Conservation (phyloP, 306 rosid genomes). For the Mimosa bimucronata region DNA sequence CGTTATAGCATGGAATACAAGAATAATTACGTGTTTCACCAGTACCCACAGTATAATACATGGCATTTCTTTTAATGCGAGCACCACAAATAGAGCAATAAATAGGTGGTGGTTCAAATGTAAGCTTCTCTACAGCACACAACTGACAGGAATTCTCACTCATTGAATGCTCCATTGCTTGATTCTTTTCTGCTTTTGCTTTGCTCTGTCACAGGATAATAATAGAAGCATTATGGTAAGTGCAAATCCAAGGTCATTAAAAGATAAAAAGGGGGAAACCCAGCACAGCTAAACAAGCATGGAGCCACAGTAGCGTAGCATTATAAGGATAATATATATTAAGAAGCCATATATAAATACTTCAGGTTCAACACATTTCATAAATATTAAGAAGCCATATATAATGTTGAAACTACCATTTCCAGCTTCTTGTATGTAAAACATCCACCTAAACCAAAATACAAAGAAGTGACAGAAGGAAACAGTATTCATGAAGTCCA, state of each 20-base stretch:
- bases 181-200: slow-evolving; percentile 95
- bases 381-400: background rate
- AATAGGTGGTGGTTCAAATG: slow-evolving; percentile 97
- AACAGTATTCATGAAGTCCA: background rate
- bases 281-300: slow-evolving; percentile 12
- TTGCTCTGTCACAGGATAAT: slow-evolving; percentile 68
- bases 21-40: slow-evolving; percentile 96
- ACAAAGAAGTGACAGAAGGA: background rate
- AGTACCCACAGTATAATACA: slow-evolving; percentile 92
- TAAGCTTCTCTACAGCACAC: slow-evolving; percentile 98
- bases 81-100: slow-evolving; percentile 95
- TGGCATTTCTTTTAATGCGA: slow-evolving; percentile 91
- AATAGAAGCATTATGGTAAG: slow-evolving; percentile 24
- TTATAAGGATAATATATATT: background rate
- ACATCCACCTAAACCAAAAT: background rate
- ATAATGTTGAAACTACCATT: background rate
- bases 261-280: background rate
- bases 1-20: slow-evolving; percentile 94
- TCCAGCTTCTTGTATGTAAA: background rate
- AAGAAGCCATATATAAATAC: background rate
- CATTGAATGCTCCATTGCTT: slow-evolving; percentile 97
- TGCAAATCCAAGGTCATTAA: background rate
- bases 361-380: background rate
- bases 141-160: slow-evolving; percentile 98
- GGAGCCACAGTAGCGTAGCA: background rate